Percentiles rank a stretch among this genome's conserved stretches.
These are phyloP conservation scores for Clavispora asparagi DNA, from an alignment of 805 yeast species.

Conservation along the genomic window DNA sequence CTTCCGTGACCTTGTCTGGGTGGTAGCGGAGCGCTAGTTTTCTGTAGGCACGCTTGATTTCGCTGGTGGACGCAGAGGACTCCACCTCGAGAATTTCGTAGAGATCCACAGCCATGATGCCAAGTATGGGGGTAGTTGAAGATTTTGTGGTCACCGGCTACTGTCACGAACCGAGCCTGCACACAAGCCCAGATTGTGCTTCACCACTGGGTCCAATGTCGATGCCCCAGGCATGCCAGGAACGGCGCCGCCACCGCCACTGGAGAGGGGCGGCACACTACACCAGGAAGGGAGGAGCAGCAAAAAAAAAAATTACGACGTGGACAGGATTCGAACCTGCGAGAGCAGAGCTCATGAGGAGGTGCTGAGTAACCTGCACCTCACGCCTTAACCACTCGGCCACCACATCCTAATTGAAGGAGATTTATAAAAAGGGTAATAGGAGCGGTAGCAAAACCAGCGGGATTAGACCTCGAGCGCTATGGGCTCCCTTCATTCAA, in stretches of 20 bases:
- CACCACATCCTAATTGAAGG: slow-evolving; percentile 15
- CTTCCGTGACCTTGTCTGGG: slow-evolving; percentile 81
- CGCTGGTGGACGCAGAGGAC: slow-evolving; percentile 57
- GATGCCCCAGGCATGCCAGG: too few relatives aligned
- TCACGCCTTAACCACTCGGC: slow-evolving; percentile 24
- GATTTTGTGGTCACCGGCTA: not conserved
- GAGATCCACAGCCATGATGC: slow-evolving; percentile 19
- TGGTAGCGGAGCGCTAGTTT: slow-evolving; percentile 78
- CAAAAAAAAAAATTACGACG: slow-evolving; percentile 14
- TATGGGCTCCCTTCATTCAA: too few relatives aligned
- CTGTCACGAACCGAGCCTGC: not conserved
- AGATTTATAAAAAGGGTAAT: not conserved
- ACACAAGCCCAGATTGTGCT: not conserved
- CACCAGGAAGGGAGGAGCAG: not conserved
- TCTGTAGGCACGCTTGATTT: slow-evolving; percentile 81
- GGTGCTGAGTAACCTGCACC: slow-evolving; percentile 20
- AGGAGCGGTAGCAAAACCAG: not conserved
- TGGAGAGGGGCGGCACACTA: too few relatives aligned
- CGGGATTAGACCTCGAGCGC: too few relatives aligned
- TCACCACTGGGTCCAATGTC: too few relatives aligned
- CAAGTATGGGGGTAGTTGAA: not conserved
- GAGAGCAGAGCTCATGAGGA: slow-evolving; percentile 23
- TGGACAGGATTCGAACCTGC: slow-evolving; percentile 24
- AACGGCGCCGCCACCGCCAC: too few relatives aligned
- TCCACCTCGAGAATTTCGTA: slow-evolving; percentile 72